Evolutionary conservation across 176 grass and related monocot species (phyloP).

Genomic region (Oryza australiensis): DNA sequence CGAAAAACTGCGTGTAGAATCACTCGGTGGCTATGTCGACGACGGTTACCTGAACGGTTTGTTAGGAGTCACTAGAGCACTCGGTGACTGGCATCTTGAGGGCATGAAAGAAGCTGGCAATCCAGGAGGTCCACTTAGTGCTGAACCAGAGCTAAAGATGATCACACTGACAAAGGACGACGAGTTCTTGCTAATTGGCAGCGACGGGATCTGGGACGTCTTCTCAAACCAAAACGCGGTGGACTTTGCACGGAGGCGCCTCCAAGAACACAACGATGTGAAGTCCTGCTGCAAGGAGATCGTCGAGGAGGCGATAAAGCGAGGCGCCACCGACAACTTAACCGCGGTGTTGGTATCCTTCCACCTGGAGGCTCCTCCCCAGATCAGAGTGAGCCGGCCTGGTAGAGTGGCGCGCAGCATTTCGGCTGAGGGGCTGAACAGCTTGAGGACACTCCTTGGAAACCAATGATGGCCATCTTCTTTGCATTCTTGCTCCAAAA

Average conservation of each 20-base stretch:
- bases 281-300: slow-evolving; percentile 82
- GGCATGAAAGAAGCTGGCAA: slow-evolving; percentile 62
- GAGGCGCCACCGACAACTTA: slow-evolving; percentile 61
- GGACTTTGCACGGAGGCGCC: slow-evolving; percentile 58
- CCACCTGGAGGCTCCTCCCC: slow-evolving; percentile 54
- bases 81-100: slow-evolving; percentile 92
- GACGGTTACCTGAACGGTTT: slow-evolving; percentile 85
- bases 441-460: slow-evolving; percentile 55
- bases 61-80: slow-evolving; percentile 72
- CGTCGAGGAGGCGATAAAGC: slow-evolving; percentile 66
- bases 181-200: slow-evolving; percentile 85
- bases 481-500: not conserved
- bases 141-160: slow-evolving; percentile 87
- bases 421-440: slow-evolving; percentile 76
- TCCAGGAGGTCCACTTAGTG: slow-evolving; percentile 57
- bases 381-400: slow-evolving; percentile 8
- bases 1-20: slow-evolving; percentile 68
- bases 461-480: slow-evolving; percentile 25
- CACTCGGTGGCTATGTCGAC: slow-evolving; percentile 73
- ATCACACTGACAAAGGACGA: slow-evolving; percentile 73
- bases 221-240: slow-evolving; percentile 86
- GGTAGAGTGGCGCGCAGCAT: slow-evolving; percentile 59
- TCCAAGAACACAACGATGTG: slow-evolving; percentile 87
- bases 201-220: slow-evolving; percentile 91
- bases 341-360: slow-evolving; percentile 64